phyloP scores from a whole-genome alignment of 1,284 basidiomycete species.

The Kalmanozyma brasiliensis region DNA sequence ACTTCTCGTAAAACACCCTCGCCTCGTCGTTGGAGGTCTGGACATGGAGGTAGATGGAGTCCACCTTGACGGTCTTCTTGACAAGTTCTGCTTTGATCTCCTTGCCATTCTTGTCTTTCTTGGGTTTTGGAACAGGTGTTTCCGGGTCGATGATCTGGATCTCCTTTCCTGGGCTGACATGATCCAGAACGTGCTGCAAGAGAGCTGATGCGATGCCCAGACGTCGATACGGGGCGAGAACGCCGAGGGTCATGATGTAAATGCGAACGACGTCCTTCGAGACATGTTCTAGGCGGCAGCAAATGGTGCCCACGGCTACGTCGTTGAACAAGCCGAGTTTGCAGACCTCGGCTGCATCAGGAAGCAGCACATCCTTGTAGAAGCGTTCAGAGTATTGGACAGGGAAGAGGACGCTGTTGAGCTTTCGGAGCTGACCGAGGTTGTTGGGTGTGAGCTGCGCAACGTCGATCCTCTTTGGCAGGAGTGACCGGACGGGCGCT shows the following conservation, averaged over 20 bases:
- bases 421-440: constrained; percentile 63
- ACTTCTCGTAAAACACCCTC: constrained; percentile 67
- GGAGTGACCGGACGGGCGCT: constrained; percentile 36
- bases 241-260: constrained; percentile 70
- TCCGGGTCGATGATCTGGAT: constrained; percentile 37
- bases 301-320: constrained; percentile 68
- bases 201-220: constrained; percentile 68
- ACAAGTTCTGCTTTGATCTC: constrained; percentile 36
- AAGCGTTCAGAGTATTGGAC: constrained; percentile 62
- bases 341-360: constrained; percentile 56
- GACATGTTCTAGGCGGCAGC: constrained; percentile 65
- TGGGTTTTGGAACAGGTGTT: constrained; percentile 22
- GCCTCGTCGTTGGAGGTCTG: constrained; percentile 68
- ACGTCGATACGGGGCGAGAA: constrained; percentile 68
- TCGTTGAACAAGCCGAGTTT: constrained; percentile 69
- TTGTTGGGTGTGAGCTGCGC: constrained; percentile 65
- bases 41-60: constrained; percentile 68
- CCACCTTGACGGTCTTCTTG: constrained; percentile 50
- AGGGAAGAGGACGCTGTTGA: constrained; percentile 65
- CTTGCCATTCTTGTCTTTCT: constrained; percentile 58
- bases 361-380: constrained; percentile 61
- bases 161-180: constrained; percentile 61
- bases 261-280: constrained; percentile 55
- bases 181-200: constrained; percentile 63
- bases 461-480: constrained; percentile 48